phyloP scores from a whole-genome alignment of 805 yeast species.

The Candida yuanshanica region DNA sequence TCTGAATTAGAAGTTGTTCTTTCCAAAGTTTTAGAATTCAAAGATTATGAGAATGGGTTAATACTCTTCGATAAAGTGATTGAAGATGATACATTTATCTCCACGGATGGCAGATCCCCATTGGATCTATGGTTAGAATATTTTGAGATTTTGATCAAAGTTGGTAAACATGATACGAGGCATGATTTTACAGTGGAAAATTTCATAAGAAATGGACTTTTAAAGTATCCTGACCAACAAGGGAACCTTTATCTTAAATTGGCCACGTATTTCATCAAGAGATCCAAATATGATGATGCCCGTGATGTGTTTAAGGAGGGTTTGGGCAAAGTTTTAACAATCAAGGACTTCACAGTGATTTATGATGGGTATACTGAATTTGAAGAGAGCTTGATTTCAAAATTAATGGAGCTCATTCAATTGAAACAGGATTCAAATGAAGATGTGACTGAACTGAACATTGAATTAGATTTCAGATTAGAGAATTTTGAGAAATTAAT shows the following conservation, averaged over 20 bases:
- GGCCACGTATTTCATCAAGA: constrained; percentile 41
- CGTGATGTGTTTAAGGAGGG: constrained; percentile 43
- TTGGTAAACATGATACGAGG: constrained; percentile 2
- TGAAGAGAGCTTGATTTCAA: constrained; percentile 44
- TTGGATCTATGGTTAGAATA: constrained; percentile 44
- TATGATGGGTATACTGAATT: constrained; percentile 60
- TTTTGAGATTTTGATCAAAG: constrained; percentile 33
- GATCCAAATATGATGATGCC: constrained; percentile 33
- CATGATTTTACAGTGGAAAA: constrained; percentile 27
- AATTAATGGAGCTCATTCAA: constrained; percentile 9
- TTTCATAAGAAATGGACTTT: constrained; percentile 30
- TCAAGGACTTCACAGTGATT: constrained; percentile 56
- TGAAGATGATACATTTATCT: constrained; percentile 28
- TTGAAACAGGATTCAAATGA: constrained; percentile 13
- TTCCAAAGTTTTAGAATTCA: constrained; percentile 29
- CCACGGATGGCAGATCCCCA: constrained; percentile 36
- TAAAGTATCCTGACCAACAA: constrained; percentile 53
- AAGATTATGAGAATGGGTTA: constrained; percentile 25
- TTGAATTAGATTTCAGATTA: constrained; percentile 40
- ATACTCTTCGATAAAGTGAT: constrained; percentile 30
- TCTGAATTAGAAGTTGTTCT: constrained; percentile 28
- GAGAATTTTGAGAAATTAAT: constrained; percentile 48
- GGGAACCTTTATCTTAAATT: constrained; percentile 42
- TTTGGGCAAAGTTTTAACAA: constrained; percentile 39
- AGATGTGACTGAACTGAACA: constrained; percentile 13